Evolutionary conservation across 2,329 filamentous ascomycete species (phyloP).

Genomic region (Elsinoe necatrix): DNA sequence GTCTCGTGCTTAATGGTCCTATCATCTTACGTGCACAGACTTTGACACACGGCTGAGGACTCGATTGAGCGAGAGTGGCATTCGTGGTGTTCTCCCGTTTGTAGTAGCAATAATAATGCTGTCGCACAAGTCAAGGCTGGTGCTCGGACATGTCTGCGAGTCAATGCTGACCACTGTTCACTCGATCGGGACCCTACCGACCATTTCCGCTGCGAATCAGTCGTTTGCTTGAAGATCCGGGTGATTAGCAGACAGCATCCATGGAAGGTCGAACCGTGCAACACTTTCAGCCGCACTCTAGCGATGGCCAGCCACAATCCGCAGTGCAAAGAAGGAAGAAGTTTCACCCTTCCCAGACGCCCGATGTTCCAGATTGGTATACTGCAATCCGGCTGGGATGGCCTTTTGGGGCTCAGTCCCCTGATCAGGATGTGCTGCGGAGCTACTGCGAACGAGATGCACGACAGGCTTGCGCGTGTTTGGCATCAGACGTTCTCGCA

Average conservation of each 20-base stretch:
- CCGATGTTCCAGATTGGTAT: background rate
- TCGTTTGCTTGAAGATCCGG: background rate
- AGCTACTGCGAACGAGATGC: conserved; percentile 9
- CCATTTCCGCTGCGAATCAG: background rate
- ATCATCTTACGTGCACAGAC: background rate
- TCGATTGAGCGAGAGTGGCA: background rate
- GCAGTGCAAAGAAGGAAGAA: too few relatives aligned
- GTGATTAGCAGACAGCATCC: background rate
- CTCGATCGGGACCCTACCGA: background rate
- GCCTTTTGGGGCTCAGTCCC: conserved; percentile 2
- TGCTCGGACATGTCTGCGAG: background rate
- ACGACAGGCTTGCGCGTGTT: conserved; percentile 3
- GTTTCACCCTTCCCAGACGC: background rate
- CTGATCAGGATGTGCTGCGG: conserved; percentile 8
- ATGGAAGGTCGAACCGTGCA: conserved; percentile 2
- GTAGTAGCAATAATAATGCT: background rate
- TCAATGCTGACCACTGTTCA: background rate
- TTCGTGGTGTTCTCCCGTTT: background rate
- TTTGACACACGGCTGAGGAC: background rate
- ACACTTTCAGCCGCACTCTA: background rate
- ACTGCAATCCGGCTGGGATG: background rate
- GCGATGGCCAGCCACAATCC: conserved; percentile 2
- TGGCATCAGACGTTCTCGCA: background rate
- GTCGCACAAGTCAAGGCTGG: background rate
- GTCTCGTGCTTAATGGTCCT: background rate